phyloP scores from a whole-genome alignment of 805 yeast species.

The Spathaspora passalidarum region DNA sequence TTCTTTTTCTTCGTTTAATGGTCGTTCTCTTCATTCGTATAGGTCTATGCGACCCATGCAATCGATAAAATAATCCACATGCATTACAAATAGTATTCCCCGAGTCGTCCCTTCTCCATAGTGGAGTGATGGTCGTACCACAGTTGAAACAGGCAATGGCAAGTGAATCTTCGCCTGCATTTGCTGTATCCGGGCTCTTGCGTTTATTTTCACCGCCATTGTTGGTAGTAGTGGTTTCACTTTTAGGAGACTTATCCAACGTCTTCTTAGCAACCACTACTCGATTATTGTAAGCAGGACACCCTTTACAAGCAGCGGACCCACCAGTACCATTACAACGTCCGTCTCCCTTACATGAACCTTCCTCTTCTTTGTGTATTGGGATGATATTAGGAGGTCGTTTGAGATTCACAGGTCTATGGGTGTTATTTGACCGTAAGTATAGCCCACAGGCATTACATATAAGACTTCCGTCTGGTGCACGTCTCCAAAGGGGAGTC shows the following conservation, averaged over 20 bases:
- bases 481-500: conserved; percentile 59
- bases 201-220: not conserved
- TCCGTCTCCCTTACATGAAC: conserved; percentile 73
- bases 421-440: conserved; percentile 55
- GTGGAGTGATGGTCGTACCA: conserved; percentile 79
- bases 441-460: conserved; percentile 64
- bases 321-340: conserved; percentile 90
- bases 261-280: conserved; percentile 31
- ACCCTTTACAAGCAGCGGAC: conserved; percentile 70
- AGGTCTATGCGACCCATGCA: conserved; percentile 78
- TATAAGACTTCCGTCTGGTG: conserved; percentile 52
- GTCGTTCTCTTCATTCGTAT: conserved; percentile 68
- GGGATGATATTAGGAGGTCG: conserved; percentile 52
- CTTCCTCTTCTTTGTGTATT: conserved; percentile 40
- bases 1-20: conserved; percentile 71
- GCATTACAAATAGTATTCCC: conserved; percentile 89
- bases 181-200: not conserved
- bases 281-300: conserved; percentile 81
- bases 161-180: conserved; percentile 34
- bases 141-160: conserved; percentile 83
- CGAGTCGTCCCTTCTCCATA: conserved; percentile 79
- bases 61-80: conserved; percentile 73
- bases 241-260: conserved; percentile 7
- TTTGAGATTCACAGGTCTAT: conserved; percentile 64
- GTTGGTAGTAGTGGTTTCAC: not conserved